phyloP scores from a whole-genome alignment of 1,139 yeast species.

The Geotrichum bryndzae region DNA sequence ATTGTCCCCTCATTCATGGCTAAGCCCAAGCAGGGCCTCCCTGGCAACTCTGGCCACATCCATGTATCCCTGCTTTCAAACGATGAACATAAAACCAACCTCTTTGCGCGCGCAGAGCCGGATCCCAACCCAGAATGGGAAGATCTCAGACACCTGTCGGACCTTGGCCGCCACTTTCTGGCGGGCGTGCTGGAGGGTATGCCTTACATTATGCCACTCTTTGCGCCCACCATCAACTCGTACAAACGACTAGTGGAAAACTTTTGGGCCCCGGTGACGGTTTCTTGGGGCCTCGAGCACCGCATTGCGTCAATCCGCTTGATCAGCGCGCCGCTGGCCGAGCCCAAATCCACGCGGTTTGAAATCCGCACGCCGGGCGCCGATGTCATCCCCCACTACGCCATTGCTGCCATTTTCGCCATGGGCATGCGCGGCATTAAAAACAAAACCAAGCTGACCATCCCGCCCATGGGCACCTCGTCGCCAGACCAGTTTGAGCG shows the following conservation, averaged over 20 bases:
- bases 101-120: conserved; percentile 29
- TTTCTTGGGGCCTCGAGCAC: conserved; percentile 38
- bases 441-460: conserved; percentile 26
- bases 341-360: conserved; percentile 32
- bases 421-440: conserved; percentile 35
- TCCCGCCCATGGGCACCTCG: conserved; percentile 32
- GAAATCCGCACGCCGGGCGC: conserved; percentile 39
- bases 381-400: conserved; percentile 36
- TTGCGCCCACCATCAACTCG: conserved; percentile 37
- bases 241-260: conserved; percentile 38
- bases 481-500: conserved; percentile 25
- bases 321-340: conserved; percentile 31
- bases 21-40: conserved; percentile 35
- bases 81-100: conserved; percentile 28
- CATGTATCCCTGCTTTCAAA: conserved; percentile 31
- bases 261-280: conserved; percentile 39
- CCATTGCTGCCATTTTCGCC: conserved; percentile 36
- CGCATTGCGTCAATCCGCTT: conserved; percentile 36
- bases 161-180: conserved; percentile 33
- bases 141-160: conserved; percentile 31
- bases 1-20: conserved; percentile 39
- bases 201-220: conserved; percentile 35
- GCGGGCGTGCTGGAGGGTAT: conserved; percentile 37
- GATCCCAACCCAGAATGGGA: conserved; percentile 31
- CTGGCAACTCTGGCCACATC: conserved; percentile 38